These are phyloP conservation scores for Wickerhamomyces chambardii DNA, from an alignment of 805 yeast genomes.

Conservation along the genomic window DNA sequence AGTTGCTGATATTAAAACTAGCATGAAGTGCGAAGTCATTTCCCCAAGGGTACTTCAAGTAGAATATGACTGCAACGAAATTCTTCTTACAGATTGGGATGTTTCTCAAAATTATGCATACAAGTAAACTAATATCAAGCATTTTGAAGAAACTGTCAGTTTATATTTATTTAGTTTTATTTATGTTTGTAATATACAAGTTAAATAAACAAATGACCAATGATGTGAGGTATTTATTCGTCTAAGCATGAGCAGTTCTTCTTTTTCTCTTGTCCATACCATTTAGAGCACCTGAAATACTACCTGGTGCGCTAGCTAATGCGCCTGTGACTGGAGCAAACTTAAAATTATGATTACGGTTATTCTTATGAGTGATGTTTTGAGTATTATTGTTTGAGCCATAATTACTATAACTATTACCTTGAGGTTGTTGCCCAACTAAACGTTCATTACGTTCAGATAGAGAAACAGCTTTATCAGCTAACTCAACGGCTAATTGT, in stretches of 20 bases:
- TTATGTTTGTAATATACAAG: neutral
- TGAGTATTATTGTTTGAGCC: conserved; percentile 10
- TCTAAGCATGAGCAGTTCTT: conserved; percentile 12
- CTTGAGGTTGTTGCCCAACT: conserved; percentile 38
- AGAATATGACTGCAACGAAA: too few relatives aligned
- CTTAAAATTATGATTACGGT: conserved; percentile 18
- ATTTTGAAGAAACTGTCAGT: neutral
- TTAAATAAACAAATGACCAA: neutral
- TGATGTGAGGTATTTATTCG: too few relatives aligned
- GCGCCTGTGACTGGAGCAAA: conserved; percentile 25
- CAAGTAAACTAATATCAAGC: too few relatives aligned
- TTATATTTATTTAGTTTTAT: too few relatives aligned
- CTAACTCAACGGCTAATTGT: conserved; percentile 76
- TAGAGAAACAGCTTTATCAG: conserved; percentile 70
- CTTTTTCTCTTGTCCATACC: conserved; percentile 25
- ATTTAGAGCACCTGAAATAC: conserved; percentile 26
- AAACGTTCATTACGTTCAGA: conserved; percentile 82
- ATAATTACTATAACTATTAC: conserved; percentile 8
- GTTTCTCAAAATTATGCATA: too few relatives aligned
- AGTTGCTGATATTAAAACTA: too few relatives aligned
- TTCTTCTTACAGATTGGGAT: too few relatives aligned
- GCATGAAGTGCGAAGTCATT: too few relatives aligned
- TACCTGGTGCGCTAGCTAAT: conserved; percentile 22
- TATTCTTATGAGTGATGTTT: conserved; percentile 20
- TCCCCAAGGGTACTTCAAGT: too few relatives aligned